Evolutionary conservation across 345 rosid species (phyloP).

Genomic region (Syzygium oleosum): DNA sequence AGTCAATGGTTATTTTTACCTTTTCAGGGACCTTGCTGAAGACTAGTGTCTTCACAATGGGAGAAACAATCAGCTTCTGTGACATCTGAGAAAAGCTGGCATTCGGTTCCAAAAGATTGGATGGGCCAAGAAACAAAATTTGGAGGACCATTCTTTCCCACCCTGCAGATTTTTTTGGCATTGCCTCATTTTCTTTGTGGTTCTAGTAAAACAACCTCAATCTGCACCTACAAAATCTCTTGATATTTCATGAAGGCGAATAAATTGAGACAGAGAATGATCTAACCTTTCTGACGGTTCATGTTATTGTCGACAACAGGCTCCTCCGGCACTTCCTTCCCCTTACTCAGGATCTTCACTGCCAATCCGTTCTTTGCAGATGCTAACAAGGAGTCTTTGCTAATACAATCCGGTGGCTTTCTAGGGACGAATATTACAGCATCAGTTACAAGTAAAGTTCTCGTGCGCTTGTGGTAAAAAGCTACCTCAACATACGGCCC

Average conservation of each 20-base stretch:
- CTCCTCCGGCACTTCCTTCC: slow-evolving; percentile 72
- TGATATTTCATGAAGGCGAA: neutral
- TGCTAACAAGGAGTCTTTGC: slow-evolving; percentile 66
- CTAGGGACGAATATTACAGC: slow-evolving; percentile 82
- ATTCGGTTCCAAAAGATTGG: slow-evolving; percentile 90
- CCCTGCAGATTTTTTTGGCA: slow-evolving; percentile 32
- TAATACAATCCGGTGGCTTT: slow-evolving; percentile 75
- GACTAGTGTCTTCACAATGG: slow-evolving; percentile 86
- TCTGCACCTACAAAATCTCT: neutral
- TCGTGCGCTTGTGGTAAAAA: slow-evolving; percentile 77
- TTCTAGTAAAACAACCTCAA: neutral
- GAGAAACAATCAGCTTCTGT: slow-evolving; percentile 87
- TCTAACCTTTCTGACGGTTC: slow-evolving; percentile 71
- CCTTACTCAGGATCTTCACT: slow-evolving; percentile 87
- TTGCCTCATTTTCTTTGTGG: neutral
- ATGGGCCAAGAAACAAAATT: slow-evolving; percentile 88
- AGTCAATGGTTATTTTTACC: slow-evolving; percentile 25
- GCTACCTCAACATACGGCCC: slow-evolving; percentile 96
- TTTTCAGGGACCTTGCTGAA: slow-evolving; percentile 97
- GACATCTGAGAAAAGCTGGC: slow-evolving; percentile 94
- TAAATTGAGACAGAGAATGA: neutral
- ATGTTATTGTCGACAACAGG: slow-evolving; percentile 64
- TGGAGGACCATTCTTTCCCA: slow-evolving; percentile 99
- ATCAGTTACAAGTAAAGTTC: slow-evolving; percentile 82
- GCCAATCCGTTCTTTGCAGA: slow-evolving; percentile 95